Evolutionary conservation across 2,329 filamentous ascomycete species (phyloP), one percentile per base, ranked within the genome.

Genomic region (Penicillium digitatum): DNA sequence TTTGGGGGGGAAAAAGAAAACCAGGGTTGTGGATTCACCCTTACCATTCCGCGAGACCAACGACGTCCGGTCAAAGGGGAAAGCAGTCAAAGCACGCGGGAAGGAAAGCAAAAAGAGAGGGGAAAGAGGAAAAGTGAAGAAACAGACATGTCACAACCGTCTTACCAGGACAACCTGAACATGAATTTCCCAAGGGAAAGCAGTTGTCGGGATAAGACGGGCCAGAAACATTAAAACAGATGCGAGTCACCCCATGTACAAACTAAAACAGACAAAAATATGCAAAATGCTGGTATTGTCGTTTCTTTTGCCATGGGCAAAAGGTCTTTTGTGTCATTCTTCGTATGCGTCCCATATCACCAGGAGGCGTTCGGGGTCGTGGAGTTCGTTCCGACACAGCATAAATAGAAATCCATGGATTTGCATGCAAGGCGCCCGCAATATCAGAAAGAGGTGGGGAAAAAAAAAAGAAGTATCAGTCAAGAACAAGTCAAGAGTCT

Each of bases 281-380:
- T 71, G 69, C 68, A 71, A 71, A 67, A 55, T 72, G 69, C 70
- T 66, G 62, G 65, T 66, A 64, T 69, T 64, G 69, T 71, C 69
- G 69, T 71, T 59, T 68, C 66, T 69, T 67, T 66, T 66, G 63
- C 62, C 62, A 54, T 59, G 46, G 55, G 56, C 57, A 66, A 52
- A 65, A 64, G 61, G 67, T 63, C 67, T 69, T 69, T 66, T 56
- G 59, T 58, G 66, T 71, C 66, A 68, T 71, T 67, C 68, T 66
- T 72, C 69, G 65, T 72, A 65, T 67, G 67, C 65, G 63, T 69
- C 66, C 62, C 65, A 57, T 57, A 57, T 62, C 60, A 62, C 64
- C 59, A 65, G 58, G 53, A 60, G 56, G 54, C 56, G 55, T 57
- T 52, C 27, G 58, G 52, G 61, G 57, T 62, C 65, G 61, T 66